These are phyloP conservation scores for Erigeron philadelphicus DNA, from an alignment of 140 eudicot genomes.

Conservation along the genomic window DNA sequence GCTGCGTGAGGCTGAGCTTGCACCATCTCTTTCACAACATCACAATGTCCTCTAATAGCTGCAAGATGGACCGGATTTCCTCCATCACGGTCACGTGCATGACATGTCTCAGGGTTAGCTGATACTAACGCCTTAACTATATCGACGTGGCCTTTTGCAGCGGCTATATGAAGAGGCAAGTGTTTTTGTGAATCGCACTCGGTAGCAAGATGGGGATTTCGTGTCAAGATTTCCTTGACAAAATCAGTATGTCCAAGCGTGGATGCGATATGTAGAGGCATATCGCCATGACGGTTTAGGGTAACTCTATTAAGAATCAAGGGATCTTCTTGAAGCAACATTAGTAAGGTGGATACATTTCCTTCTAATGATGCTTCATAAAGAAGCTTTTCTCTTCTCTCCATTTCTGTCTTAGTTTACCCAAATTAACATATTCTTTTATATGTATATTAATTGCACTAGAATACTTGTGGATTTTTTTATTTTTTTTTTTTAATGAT, in stretches of 20 bases:
- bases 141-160: constrained; percentile 41
- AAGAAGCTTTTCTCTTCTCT: constrained; percentile 12
- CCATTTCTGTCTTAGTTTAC: too few species aligned
- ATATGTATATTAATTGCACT: too few species aligned
- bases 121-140: constrained; percentile 23
- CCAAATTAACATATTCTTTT: too few species aligned
- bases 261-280: constrained; percentile 54
- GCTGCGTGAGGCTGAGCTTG: constrained; percentile 35
- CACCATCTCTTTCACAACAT: constrained; percentile 41
- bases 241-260: constrained; percentile 38
- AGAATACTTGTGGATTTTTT: too few species aligned
- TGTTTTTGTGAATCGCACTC: constrained; percentile 37
- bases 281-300: constrained; percentile 15
- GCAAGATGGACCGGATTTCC: constrained; percentile 51
- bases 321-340: constrained; percentile 40
- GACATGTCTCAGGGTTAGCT: constrained; percentile 29
- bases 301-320: constrained; percentile 40
- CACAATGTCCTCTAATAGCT: constrained; percentile 41
- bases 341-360: constrained; percentile 12
- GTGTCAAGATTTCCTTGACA: constrained; percentile 28
- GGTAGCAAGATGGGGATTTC: constrained; percentile 34
- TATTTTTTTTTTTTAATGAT: too few species aligned
- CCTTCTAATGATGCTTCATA: constrained; percentile 44
- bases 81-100: constrained; percentile 35
- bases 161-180: constrained; percentile 54